Evolutionary conservation across 2,329 filamentous ascomycete genomes (phyloP).

Genomic region (Catunica adiposa): DNA sequence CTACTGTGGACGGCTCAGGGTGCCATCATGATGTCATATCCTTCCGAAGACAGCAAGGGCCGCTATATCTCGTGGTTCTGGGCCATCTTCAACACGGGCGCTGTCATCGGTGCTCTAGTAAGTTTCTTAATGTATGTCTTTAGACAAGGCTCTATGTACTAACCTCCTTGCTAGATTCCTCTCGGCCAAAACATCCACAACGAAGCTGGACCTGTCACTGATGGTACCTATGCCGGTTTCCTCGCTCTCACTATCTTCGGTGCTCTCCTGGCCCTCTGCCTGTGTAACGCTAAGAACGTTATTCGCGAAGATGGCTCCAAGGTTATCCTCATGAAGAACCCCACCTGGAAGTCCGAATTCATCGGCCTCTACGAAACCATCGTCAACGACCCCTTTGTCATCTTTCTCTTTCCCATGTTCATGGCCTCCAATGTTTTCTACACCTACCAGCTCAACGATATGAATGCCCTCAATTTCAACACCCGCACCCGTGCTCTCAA

Average conservation of each 20-base stretch:
- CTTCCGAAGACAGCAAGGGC: slow-evolving; percentile 64
- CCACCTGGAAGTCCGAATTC: slow-evolving; percentile 68
- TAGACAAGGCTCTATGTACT: background rate
- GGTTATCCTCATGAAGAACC: slow-evolving; percentile 81
- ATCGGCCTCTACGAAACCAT: slow-evolving; percentile 60
- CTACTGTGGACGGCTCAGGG: slow-evolving; percentile 72
- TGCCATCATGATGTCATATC: slow-evolving; percentile 82
- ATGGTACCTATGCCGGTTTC: slow-evolving; percentile 80
- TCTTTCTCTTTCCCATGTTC: slow-evolving; percentile 48
- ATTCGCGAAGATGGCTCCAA: slow-evolving; percentile 61
- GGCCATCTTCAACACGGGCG: slow-evolving; percentile 88
- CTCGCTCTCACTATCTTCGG: slow-evolving; percentile 66
- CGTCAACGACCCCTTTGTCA: slow-evolving; percentile 51
- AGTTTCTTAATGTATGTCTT: slow-evolving; percentile 16
- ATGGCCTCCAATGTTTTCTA: slow-evolving; percentile 40
- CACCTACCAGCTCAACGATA: slow-evolving; percentile 38
- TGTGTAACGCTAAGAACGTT: slow-evolving; percentile 57
- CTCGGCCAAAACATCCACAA: slow-evolving; percentile 54
- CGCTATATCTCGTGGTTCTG: slow-evolving; percentile 84
- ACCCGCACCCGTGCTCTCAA: slow-evolving; percentile 48
- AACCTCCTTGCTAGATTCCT: slow-evolving; percentile 33
- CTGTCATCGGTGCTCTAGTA: slow-evolving; percentile 61
- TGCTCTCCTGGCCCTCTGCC: slow-evolving; percentile 48
- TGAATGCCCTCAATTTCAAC: slow-evolving; percentile 38
- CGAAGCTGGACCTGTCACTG: slow-evolving; percentile 36